Conservation (phyloP, 768 basidiomycete species). For the Boletus rubropictus region DNA sequence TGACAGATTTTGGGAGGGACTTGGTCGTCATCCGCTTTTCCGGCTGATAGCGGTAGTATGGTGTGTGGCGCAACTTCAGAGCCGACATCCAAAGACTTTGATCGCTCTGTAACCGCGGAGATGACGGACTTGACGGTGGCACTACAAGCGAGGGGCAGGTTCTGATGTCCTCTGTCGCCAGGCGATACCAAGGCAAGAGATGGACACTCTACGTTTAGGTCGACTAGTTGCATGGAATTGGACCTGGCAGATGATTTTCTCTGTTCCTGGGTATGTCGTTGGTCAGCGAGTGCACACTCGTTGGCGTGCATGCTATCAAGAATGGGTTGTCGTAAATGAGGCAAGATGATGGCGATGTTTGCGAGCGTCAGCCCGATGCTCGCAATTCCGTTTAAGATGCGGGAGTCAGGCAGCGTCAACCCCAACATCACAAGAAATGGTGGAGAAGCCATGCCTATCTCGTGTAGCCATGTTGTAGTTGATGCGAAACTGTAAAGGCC, state of each 20-base stretch:
- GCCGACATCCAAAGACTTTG: not conserved
- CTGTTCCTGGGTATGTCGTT: not conserved
- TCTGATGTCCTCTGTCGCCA: not conserved
- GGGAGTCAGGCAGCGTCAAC: conserved; percentile 24
- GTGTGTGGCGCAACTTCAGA: not conserved
- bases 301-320: conserved; percentile 7
- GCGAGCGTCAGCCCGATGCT: conserved; percentile 23
- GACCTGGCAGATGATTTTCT: not conserved
- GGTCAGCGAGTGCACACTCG: not conserved
- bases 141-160: not conserved
- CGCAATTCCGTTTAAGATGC: conserved; percentile 22
- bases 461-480: conserved; percentile 19
- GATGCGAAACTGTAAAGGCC: conserved; percentile 25
- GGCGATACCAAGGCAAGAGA: not conserved
- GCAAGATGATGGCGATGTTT: conserved; percentile 22
- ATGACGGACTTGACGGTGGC: not conserved
- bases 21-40: not conserved
- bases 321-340: conserved; percentile 20
- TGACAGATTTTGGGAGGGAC: not conserved
- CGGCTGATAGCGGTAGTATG: not conserved
- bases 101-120: not conserved
- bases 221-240: not conserved
- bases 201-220: not conserved
- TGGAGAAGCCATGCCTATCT: conserved; percentile 22
- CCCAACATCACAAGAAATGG: conserved; percentile 21